Percentiles rank a stretch among this genome's conserved stretches.
Evolutionary conservation across 352 stramenopile species (phyloP).

Genomic region (Phytopythium litorale): DNA sequence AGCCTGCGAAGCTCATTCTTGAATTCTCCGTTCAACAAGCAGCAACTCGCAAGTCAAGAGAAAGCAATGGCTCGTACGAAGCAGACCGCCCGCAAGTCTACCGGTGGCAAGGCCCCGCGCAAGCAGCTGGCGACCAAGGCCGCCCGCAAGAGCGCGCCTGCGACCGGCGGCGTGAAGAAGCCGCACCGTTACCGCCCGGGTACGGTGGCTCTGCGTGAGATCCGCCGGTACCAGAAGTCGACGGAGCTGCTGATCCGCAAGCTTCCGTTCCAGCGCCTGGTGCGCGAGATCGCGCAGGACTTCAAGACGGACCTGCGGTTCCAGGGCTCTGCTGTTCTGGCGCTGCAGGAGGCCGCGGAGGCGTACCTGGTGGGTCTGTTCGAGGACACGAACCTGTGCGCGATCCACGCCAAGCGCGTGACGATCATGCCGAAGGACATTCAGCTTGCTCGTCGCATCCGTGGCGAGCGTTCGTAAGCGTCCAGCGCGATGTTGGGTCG

Average conservation of each 20-base stretch:
- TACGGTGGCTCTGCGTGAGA: conserved; percentile 93
- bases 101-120: conserved; percentile 92
- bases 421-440: conserved; percentile 96
- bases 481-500: no score
- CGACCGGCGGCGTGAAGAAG: conserved; percentile 93
- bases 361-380: conserved; percentile 83
- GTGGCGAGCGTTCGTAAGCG: conserved; percentile 81
- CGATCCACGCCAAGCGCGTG: conserved; percentile 92
- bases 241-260: conserved; percentile 96
- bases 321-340: conserved; percentile 82
- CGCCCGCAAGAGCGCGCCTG: conserved; percentile 89
- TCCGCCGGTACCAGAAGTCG: conserved; percentile 95
- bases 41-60: background rate
- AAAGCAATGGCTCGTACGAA: conserved; percentile 93
- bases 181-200: conserved; percentile 82
- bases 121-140: conserved; percentile 94
- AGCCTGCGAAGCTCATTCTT: conserved; percentile 1
- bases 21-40: conserved; percentile 5
- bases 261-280: conserved; percentile 96
- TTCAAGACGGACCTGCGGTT: conserved; percentile 89
- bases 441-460: conserved; percentile 91
- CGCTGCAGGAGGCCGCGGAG: conserved; percentile 86
- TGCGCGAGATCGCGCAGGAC: conserved; percentile 88
- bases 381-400: conserved; percentile 93
- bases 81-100: conserved; percentile 95